Evolutionary conservation across 805 yeast species (phyloP), one percentile per base, ranked within the genome.

Genomic region (Wickerhamomyces hampshirensis): DNA sequence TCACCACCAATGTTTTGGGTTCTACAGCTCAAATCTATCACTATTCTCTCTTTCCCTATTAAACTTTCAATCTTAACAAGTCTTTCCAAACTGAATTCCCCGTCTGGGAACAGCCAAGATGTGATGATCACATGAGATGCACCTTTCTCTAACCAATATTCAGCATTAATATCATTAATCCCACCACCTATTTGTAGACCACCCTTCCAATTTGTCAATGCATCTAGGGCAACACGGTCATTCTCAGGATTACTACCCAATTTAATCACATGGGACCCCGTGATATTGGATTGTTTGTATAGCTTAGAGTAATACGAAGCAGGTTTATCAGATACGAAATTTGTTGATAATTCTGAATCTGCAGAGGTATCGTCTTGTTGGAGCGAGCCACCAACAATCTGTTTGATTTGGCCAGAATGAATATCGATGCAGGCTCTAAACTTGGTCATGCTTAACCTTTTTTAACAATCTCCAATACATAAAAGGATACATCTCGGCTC

Each of bases 351-450:
- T 11, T 66, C 73, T 5, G 60, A 54, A 8, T 39, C 13, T 6
- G 27, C 14, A 3, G 60, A 59, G 4, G 59, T 60, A 44, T 76
- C 80, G 40, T 79, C 81, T 9, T 65, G 63, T 0, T 71, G 68
- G 15, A 93, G 66, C 0, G 96, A 84, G 0, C 96, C 95, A 6
- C 98, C 99, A 1, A 93, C 97, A 36, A 93, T 93, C 58, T 93
- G 98, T 54, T 93, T 93, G 42, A 93, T 98, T 48, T 85, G 82
- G 2, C 98, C 98, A 6, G 83, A 74, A 59, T 93, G 99, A 40
- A 93, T 79, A 56, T 93, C 98, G 26, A 93, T 91, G 55, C 99
- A 93, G 1, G 97, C 98, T 51, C 89, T 75, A 62, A 86, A 93
- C 35, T 71, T 70, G 0, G 96, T 89, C 96, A 89, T 88, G 18